These are phyloP conservation scores for Rhodotorula sp. DNA, from an alignment of 1,284 basidiomycete genomes.

Conservation along the genomic window DNA sequence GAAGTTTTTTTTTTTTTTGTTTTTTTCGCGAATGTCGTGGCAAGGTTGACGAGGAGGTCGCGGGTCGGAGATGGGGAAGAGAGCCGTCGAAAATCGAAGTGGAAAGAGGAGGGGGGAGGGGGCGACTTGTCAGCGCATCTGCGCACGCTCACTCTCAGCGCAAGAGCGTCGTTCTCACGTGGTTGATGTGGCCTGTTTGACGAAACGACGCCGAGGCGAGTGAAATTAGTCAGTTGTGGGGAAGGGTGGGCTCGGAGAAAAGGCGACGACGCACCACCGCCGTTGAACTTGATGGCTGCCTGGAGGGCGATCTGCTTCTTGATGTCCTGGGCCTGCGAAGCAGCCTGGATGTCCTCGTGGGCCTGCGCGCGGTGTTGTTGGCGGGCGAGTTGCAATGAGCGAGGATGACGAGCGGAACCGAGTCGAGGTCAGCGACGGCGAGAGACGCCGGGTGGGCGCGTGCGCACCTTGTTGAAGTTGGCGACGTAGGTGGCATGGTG, in stretches of 20 bases:
- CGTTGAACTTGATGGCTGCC: constrained; percentile 85
- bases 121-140: too few species aligned
- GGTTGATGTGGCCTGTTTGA: constrained; percentile 37
- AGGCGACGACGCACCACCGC: constrained; percentile 62
- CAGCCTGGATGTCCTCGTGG: constrained; percentile 78
- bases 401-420: background rate
- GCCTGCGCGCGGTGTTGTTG: constrained; percentile 49
- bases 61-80: too few species aligned
- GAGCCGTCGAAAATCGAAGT: too few species aligned
- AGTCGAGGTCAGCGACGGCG: background rate
- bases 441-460: background rate
- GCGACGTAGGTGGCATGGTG: constrained; percentile 61
- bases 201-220: background rate
- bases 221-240: background rate
- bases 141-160: background rate
- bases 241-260: background rate
- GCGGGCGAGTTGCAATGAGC: background rate
- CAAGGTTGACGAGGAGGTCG: too few species aligned
- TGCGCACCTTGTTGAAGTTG: constrained; percentile 35
- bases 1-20: too few species aligned
- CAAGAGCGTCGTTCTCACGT: constrained; percentile 6
- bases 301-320: constrained; percentile 83
- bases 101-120: background rate
- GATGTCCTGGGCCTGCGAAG: constrained; percentile 61
- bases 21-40: too few species aligned